Percentiles rank a stretch among this genome's conserved stretches.
These are phyloP conservation scores for Salix viminalis DNA, from an alignment of 345 rosid species.

Conservation along the genomic window DNA sequence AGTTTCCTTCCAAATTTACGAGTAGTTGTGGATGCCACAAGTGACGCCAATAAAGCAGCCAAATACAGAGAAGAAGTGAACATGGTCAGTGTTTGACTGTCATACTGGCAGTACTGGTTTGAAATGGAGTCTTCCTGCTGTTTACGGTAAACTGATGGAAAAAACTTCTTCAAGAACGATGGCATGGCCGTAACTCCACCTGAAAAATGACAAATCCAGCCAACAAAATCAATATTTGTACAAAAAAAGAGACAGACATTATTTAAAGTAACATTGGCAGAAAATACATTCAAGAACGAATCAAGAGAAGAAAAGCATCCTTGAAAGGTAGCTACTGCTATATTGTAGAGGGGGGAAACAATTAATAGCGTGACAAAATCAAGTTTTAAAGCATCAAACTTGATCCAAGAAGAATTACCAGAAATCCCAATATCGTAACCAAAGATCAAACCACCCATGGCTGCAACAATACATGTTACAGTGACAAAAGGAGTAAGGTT, in stretches of 20 bases:
- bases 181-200: constrained; percentile 96
- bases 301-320: background rate
- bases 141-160: constrained; percentile 59
- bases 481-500: constrained; percentile 70
- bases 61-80: constrained; percentile 93
- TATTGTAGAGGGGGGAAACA: no score
- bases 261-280: background rate
- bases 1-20: constrained; percentile 65
- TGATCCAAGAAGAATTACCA: constrained; percentile 33
- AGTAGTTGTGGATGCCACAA: constrained; percentile 76
- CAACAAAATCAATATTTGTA: background rate
- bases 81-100: constrained; percentile 62
- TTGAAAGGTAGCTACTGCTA: background rate
- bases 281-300: background rate
- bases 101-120: constrained; percentile 80
- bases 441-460: constrained; percentile 97
- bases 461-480: constrained; percentile 84
- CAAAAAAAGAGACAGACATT: background rate
- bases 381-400: background rate
- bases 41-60: constrained; percentile 74
- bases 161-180: constrained; percentile 60
- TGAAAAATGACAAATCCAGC: constrained; percentile 7
- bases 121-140: constrained; percentile 33
- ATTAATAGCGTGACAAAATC: background rate
- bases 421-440: constrained; percentile 97